Conservation (phyloP, 2,329 filamentous ascomycete species). For the Sporothrix euskadiensis region DNA sequence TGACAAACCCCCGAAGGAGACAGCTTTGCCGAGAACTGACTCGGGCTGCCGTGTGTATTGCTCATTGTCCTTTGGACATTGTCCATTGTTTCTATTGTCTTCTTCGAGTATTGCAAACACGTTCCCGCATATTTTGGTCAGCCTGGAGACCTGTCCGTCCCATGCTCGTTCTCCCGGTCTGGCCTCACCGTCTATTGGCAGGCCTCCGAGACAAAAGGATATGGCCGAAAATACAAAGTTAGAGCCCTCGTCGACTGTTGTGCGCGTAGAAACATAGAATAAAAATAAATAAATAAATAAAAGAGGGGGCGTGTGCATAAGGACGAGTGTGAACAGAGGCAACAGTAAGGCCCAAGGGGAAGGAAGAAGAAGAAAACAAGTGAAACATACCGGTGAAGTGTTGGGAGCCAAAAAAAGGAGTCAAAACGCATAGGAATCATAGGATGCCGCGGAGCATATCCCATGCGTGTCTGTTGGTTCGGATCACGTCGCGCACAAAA, state of each 20-base stretch:
- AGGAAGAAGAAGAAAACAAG: neutral
- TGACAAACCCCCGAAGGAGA: neutral
- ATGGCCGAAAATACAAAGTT: neutral
- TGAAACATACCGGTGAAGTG: conserved; percentile 16
- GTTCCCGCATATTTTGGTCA: neutral
- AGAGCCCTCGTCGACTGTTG: neutral
- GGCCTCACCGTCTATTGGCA: neutral
- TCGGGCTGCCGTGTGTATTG: neutral
- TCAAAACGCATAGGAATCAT: neutral
- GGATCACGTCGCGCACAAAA: neutral
- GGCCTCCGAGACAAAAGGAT: neutral
- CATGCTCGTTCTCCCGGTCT: neutral
- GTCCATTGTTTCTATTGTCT: neutral
- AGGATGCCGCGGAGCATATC: neutral
- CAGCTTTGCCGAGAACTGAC: neutral
- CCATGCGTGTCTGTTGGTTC: neutral
- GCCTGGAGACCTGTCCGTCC: neutral
- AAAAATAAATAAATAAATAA: too few relatives aligned
- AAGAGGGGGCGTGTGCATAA: conserved; percentile 2
- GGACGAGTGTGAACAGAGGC: neutral
- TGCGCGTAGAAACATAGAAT: neutral
- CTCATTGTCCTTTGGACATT: neutral
- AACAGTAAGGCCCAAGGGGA: neutral
- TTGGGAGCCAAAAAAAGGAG: neutral
- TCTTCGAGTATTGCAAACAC: neutral